phyloP scores from a whole-genome alignment of 1,284 basidiomycete species.

The Fomes fomentarius region DNA sequence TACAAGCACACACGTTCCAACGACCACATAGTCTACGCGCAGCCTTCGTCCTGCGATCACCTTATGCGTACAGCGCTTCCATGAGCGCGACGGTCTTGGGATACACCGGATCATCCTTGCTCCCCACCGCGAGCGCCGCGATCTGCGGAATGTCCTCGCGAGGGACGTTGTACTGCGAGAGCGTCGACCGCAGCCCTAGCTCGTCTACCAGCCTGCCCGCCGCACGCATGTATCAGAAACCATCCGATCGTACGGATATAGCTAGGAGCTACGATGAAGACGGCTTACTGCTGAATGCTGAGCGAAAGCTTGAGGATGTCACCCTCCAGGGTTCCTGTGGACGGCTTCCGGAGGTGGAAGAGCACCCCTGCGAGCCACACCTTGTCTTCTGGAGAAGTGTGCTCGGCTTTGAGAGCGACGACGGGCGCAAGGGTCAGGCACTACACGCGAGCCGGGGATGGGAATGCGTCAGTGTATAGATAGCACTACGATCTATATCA shows the following conservation, averaged over 20 bases:
- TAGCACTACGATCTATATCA: background rate
- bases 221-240: constrained; percentile 1
- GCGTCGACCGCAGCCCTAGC: constrained; percentile 58
- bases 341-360: constrained; percentile 57
- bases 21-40: no score
- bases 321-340: constrained; percentile 60
- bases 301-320: constrained; percentile 46
- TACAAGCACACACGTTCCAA: no score
- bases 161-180: constrained; percentile 62
- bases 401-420: constrained; percentile 58
- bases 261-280: constrained; percentile 4
- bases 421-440: constrained; percentile 77
- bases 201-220: constrained; percentile 49
- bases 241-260: no score
- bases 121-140: constrained; percentile 50
- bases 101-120: constrained; percentile 39
- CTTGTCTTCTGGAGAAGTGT: constrained; percentile 60
- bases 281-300: constrained; percentile 58
- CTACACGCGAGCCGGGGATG: constrained; percentile 38
- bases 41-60: no score
- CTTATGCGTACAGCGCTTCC: constrained; percentile 44
- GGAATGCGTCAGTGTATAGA: background rate
- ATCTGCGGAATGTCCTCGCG: constrained; percentile 53
- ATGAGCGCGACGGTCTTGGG: constrained; percentile 49
- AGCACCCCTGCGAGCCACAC: constrained; percentile 56